These are phyloP conservation scores for Russula vinacea DNA, from an alignment of 768 basidiomycete genomes.

Conservation along the genomic window DNA sequence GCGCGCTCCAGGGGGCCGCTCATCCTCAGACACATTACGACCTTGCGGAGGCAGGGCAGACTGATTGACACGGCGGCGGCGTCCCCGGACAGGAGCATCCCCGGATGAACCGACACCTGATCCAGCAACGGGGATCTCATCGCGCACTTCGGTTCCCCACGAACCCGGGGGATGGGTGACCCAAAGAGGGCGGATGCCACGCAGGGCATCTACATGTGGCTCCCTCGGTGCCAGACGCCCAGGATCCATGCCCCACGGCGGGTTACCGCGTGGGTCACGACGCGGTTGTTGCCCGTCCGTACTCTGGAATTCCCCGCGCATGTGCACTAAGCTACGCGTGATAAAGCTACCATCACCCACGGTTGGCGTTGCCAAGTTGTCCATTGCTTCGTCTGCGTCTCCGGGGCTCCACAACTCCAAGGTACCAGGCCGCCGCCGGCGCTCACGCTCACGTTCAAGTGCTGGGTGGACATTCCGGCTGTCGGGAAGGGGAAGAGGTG, in stretches of 20 bases:
- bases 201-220: slow-evolving; percentile 22
- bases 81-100: slow-evolving; percentile 14
- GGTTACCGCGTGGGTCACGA: slow-evolving; percentile 9
- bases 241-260: slow-evolving; percentile 15
- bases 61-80: slow-evolving; percentile 26
- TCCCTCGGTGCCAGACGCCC: slow-evolving; percentile 14
- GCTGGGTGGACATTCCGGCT: slow-evolving; percentile 13
- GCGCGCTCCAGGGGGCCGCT: slow-evolving; percentile 14
- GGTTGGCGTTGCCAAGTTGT: neutral
- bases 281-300: slow-evolving; percentile 12
- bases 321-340: slow-evolving; percentile 13
- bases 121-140: slow-evolving; percentile 4
- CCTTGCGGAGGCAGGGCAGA: slow-evolving; percentile 19
- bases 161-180: slow-evolving; percentile 13
- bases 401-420: slow-evolving; percentile 15
- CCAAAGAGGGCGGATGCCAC: slow-evolving; percentile 22
- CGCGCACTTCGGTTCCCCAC: slow-evolving; percentile 15
- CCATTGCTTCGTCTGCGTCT: slow-evolving; percentile 17
- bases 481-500: slow-evolving; percentile 8
- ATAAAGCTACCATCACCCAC: slow-evolving; percentile 1
- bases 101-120: neutral
- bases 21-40: slow-evolving; percentile 24
- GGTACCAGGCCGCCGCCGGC: slow-evolving; percentile 6
- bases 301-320: slow-evolving; percentile 17
- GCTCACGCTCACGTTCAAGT: slow-evolving; percentile 19